phyloP scores from a whole-genome alignment of 1,284 basidiomycete species.

The Inonotus hispidus region DNA sequence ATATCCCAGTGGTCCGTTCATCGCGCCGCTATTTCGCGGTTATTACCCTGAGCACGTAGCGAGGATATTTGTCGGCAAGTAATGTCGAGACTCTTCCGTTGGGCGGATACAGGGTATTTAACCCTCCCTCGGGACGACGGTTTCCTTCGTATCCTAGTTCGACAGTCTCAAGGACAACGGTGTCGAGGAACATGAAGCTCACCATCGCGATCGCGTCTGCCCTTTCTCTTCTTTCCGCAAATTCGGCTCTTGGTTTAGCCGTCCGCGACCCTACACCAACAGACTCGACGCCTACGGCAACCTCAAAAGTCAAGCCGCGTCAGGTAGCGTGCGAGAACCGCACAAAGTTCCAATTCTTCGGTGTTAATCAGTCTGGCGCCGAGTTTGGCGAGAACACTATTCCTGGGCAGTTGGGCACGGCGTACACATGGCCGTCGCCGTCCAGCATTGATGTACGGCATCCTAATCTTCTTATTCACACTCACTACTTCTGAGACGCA shows the following conservation, averaged over 20 bases:
- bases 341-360: constrained; percentile 59
- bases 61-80: neutral
- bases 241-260: constrained; percentile 25
- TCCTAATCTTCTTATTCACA: constrained; percentile 5
- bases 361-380: constrained; percentile 58
- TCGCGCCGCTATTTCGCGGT: neutral
- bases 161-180: neutral
- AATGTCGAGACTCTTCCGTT: neutral
- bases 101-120: neutral
- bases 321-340: constrained; percentile 22
- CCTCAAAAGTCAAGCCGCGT: constrained; percentile 5
- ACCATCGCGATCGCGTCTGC: constrained; percentile 20
- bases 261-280: constrained; percentile 22
- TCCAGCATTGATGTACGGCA: constrained; percentile 38
- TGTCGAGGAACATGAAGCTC: constrained; percentile 5
- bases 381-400: constrained; percentile 44
- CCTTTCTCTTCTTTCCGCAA: constrained; percentile 25
- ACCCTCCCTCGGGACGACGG: neutral
- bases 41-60: neutral
- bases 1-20: too few species aligned
- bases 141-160: neutral
- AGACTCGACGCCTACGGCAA: constrained; percentile 10
- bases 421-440: constrained; percentile 46
- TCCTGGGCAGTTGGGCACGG: constrained; percentile 43
- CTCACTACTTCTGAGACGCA: constrained; percentile 1